Percentiles rank a stretch among this genome's conserved stretches.
Conservation (phyloP, 192 early-diverging fungal genomes). For the Funneliformis mosseae region DNA sequence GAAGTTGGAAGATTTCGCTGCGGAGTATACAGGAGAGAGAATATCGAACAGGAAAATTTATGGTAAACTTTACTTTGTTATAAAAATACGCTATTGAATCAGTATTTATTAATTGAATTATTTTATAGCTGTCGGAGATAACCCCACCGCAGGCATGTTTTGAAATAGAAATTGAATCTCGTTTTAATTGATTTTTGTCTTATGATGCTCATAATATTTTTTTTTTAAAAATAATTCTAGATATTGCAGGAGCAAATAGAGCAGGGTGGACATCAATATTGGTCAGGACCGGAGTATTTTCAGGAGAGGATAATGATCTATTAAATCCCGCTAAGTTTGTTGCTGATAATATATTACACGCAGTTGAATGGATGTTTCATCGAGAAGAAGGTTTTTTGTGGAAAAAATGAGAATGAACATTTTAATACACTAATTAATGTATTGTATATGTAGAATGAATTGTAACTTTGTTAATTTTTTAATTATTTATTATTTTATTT, state of each 20-base stretch:
- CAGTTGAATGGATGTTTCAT: conserved; percentile 53
- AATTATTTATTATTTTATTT: no score
- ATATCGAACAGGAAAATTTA: conserved; percentile 37
- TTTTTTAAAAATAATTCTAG: conserved; percentile 72
- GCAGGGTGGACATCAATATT: conserved; percentile 74
- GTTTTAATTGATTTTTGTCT: background rate
- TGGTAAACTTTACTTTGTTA: conserved; percentile 33
- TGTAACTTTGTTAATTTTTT: no score
- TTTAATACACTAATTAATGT: background rate
- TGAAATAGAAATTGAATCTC: no score
- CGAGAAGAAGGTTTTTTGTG: conserved; percentile 16
- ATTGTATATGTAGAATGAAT: no score
- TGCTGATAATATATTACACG: conserved; percentile 66
- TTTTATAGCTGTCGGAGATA: conserved; percentile 59
- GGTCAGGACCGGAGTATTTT: conserved; percentile 73
- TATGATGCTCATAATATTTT: conserved; percentile 51
- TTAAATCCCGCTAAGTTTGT: conserved; percentile 59
- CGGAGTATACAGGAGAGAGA: conserved; percentile 21
- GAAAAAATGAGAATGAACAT: background rate
- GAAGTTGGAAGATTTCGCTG: conserved; percentile 46
- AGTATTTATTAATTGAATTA: background rate
- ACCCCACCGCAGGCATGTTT: conserved; percentile 45
- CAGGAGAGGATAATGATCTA: conserved; percentile 54
- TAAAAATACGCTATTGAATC: background rate
- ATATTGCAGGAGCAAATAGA: conserved; percentile 74